Evolutionary conservation across 371 early-diverging fungal genomes (phyloP), one percentile per base, ranked within the genome.

Genomic region (Mycotypha africana): DNA sequence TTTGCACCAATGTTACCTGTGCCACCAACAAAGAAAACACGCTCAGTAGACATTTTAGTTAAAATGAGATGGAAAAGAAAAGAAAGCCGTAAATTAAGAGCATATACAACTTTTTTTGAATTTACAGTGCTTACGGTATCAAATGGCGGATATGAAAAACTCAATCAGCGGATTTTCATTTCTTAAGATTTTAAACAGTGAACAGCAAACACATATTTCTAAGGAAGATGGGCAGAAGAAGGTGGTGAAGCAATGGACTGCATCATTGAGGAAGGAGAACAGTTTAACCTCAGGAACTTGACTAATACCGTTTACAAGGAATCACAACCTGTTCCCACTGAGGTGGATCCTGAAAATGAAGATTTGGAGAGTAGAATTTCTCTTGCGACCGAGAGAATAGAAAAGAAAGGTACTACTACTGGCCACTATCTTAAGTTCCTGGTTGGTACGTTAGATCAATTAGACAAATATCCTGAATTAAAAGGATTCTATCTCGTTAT

Each of bases 1-100:
- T 32, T 41, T 3, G 24, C 19, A 10, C 65, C 69, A 44, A 59
- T 47, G n/a, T 62, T 51, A 23, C 65, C 69, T 14, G 69, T 62
- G 15, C 51, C 65, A 4, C 69, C 65, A 20, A 68, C 16, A 19
- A 68, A 34, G 34, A 50, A 64, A 3, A 64, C 40, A 2, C 45
- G 39, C 23, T 60, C 55, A 24, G 41, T 33, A 23, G 39, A 34
- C 21, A 38, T 20, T 19, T 28, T n/a, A n/a, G n/a, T n/a, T n/a
- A n/a, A n/a, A n/a, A n/a, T n/a, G n/a, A n/a, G n/a, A n/a, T n/a
- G n/a, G n/a, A n/a, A n/a, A n/a, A n/a, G n/a, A n/a, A n/a, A n/a
- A n/a, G n/a, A n/a, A n/a, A n/a, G n/a, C n/a, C n/a, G n/a, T n/a
- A n/a, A n/a, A n/a, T n/a, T n/a, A n/a, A n/a, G n/a, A n/a, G n/a